Evolutionary conservation across 2,329 filamentous ascomycete species (phyloP).

Genomic region (Pyricularia grisea): DNA sequence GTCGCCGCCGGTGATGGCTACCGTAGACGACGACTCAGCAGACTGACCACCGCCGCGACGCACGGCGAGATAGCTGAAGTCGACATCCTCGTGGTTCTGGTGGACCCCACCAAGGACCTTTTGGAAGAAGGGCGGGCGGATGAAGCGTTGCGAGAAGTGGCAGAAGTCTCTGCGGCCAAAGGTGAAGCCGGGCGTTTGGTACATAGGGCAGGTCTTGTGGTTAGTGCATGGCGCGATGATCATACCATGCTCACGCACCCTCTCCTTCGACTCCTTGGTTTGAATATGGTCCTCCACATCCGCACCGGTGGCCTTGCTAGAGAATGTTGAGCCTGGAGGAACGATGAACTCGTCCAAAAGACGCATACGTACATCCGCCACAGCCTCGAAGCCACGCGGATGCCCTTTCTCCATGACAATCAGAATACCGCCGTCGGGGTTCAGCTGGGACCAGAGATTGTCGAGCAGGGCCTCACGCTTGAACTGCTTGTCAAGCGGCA

Average conservation of each 20-base stretch:
- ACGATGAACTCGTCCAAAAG: slow-evolving; percentile 68
- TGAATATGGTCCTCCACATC: not conserved
- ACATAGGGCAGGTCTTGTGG: slow-evolving; percentile 84
- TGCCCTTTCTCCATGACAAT: slow-evolving; percentile 87
- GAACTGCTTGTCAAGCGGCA: slow-evolving; percentile 66
- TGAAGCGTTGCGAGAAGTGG: slow-evolving; percentile 82
- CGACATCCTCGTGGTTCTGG: slow-evolving; percentile 80
- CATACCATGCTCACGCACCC: slow-evolving; percentile 48
- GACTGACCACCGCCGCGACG: slow-evolving; percentile 38
- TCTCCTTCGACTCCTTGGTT: slow-evolving; percentile 20
- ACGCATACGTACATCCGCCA: slow-evolving; percentile 74
- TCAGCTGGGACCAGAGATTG: slow-evolving; percentile 82
- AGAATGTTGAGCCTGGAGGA: slow-evolving; percentile 35
- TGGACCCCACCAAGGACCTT: slow-evolving; percentile 56
- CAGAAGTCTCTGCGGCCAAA: slow-evolving; percentile 81
- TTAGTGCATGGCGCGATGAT: slow-evolving; percentile 78
- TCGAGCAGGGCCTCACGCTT: slow-evolving; percentile 70
- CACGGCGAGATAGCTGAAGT: slow-evolving; percentile 83
- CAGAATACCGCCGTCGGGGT: slow-evolving; percentile 75
- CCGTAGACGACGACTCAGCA: slow-evolving; percentile 7
- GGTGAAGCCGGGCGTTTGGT: slow-evolving; percentile 58
- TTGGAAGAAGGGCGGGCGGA: slow-evolving; percentile 74
- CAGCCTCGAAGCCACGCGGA: slow-evolving; percentile 82
- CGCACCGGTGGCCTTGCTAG: not conserved
- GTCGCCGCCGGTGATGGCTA: slow-evolving; percentile 28